Conservation (phyloP, 768 basidiomycete species). For the Mycena alexandri region DNA sequence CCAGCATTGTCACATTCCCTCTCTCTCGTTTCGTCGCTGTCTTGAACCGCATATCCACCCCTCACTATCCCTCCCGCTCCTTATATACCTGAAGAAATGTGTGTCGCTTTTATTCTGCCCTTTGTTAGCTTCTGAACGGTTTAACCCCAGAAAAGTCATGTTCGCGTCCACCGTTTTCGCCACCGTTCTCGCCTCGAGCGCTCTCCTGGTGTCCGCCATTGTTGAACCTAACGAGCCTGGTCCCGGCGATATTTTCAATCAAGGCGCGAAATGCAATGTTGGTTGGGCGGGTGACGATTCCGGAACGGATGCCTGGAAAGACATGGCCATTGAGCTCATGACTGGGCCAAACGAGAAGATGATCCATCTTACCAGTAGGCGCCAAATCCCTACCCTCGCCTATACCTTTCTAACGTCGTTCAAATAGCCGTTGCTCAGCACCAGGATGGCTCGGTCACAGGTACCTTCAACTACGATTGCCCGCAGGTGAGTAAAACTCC, state of each 20-base stretch:
- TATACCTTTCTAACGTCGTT: background rate
- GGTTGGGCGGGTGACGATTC: slow-evolving; percentile 68
- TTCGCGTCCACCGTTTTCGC: slow-evolving; percentile 53
- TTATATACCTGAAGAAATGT: slow-evolving; percentile 25
- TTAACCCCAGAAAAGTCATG: slow-evolving; percentile 46
- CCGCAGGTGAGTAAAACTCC: slow-evolving; percentile 63
- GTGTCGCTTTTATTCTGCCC: background rate
- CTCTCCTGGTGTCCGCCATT: slow-evolving; percentile 63
- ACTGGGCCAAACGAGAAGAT: slow-evolving; percentile 80
- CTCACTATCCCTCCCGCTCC: slow-evolving; percentile 31
- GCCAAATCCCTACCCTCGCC: background rate
- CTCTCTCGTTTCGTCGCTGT: background rate
- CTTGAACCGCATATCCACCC: background rate
- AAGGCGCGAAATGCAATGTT: slow-evolving; percentile 67
- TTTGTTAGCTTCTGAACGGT: background rate
- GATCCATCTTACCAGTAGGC: slow-evolving; percentile 75
- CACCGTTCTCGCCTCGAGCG: slow-evolving; percentile 52
- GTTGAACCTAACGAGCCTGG: slow-evolving; percentile 70
- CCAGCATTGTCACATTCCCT: slow-evolving; percentile 26
- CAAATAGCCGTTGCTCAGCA: slow-evolving; percentile 70
- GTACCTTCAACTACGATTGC: slow-evolving; percentile 70
- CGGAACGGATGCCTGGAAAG: slow-evolving; percentile 70
- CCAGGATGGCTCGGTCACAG: slow-evolving; percentile 71
- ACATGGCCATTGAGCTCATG: slow-evolving; percentile 85
- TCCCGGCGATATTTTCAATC: slow-evolving; percentile 69